Evolutionary conservation across 495 filamentous ascomycete species (phyloP).

Genomic region (Trichocladium antarcticum): DNA sequence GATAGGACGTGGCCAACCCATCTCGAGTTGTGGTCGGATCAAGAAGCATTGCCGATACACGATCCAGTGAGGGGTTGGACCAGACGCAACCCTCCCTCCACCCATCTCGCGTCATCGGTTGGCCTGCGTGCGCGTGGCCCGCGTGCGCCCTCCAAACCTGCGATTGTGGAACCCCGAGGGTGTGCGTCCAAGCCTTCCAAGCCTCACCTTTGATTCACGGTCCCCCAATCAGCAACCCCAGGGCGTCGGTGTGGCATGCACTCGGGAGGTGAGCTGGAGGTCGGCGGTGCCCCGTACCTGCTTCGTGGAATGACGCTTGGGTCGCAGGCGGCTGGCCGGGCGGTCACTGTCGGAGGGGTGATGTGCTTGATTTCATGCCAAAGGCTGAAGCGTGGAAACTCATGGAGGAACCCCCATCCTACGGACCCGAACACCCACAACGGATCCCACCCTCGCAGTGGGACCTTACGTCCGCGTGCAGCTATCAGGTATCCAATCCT

Average conservation of each 20-base stretch:
- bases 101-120: not conserved
- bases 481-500: not conserved
- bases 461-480: not conserved
- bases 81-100: not conserved
- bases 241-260: not conserved
- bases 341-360: too few species aligned
- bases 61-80: not conserved
- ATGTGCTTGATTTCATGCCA: too few species aligned
- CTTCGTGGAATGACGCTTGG: constrained; percentile 5
- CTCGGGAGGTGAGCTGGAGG: constrained; percentile 2
- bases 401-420: not conserved
- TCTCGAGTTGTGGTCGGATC: too few species aligned
- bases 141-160: too few species aligned
- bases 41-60: too few species aligned
- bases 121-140: too few species aligned
- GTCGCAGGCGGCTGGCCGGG: not conserved
- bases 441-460: not conserved
- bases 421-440: not conserved
- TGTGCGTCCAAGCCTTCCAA: too few species aligned
- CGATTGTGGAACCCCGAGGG: too few species aligned
- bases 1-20: not conserved
- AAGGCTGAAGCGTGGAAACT: not conserved
- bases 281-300: constrained; percentile 13
- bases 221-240: constrained; percentile 2
- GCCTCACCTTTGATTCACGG: not conserved